phyloP scores from a whole-genome alignment of 1,284 basidiomycete species.

The Anthracocystis panici-leucophaei region DNA sequence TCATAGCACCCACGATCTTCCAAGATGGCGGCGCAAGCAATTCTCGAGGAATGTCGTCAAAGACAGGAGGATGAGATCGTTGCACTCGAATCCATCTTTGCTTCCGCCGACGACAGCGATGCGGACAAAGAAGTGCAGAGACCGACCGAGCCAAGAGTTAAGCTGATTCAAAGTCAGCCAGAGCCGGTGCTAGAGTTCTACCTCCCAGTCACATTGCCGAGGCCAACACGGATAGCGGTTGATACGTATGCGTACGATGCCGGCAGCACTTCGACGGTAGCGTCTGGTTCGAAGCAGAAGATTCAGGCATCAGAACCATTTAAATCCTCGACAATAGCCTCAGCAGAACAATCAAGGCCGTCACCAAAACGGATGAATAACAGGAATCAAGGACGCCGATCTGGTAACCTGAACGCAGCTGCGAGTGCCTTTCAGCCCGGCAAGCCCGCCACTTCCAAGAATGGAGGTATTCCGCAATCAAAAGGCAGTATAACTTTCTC shows the following conservation, averaged over 20 bases:
- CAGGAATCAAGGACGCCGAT: background rate
- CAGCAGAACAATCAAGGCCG: slow-evolving; percentile 1
- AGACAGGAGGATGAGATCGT: slow-evolving; percentile 52
- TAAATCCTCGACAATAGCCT: background rate
- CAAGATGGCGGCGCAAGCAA: slow-evolving; percentile 21
- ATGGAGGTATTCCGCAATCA: background rate
- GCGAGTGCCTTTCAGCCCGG: slow-evolving; percentile 29
- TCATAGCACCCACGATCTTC: slow-evolving; percentile 7
- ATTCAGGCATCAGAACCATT: background rate
- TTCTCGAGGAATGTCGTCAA: slow-evolving; percentile 35
- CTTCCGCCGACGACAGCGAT: background rate
- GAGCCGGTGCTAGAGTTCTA: slow-evolving; percentile 23
- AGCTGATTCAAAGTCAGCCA: slow-evolving; percentile 14
- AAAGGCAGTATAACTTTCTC: too few species aligned
- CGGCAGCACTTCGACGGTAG: background rate
- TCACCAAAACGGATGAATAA: background rate
- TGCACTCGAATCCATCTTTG: slow-evolving; percentile 52
- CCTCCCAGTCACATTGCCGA: slow-evolving; percentile 34
- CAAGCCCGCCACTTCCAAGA: too few species aligned
- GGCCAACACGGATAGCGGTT: slow-evolving; percentile 25
- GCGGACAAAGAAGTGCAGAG: background rate
- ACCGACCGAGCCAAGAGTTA: slow-evolving; percentile 20
- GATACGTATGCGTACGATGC: slow-evolving; percentile 12
- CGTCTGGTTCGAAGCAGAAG: background rate
- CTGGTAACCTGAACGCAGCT: slow-evolving; percentile 17